Base-by-base conservation (phyloP, 805 yeast genomes). In the Myxozyma neotropica region DNA sequence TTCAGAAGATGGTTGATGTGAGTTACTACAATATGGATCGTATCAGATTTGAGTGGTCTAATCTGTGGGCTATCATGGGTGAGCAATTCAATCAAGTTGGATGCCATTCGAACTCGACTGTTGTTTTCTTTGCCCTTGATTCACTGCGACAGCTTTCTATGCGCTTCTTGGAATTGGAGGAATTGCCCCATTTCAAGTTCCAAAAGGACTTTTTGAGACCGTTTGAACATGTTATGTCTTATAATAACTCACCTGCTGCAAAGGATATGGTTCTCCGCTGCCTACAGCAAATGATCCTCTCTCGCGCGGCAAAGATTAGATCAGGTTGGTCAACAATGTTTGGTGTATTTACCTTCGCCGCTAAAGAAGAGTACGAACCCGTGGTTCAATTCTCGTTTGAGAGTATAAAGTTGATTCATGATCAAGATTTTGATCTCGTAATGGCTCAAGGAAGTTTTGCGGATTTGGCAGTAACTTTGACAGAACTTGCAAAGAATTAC, bases 1-100 rank as follows among this genome's bases (percentile, higher is more conserved):
- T 94, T 64, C 98, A 91, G 71, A 94, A 94, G 71, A 88, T 94
- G 80, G 96, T 94, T 53, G 99, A 95, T 74, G 96, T 94, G 44
- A 93, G 97, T 74, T 93, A 94, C 74, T 94, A 95, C 77, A 95
- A 95, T 72, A 94, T 94, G 97, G 85, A 85, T 52, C 88, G 99
- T 77, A 92, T 94, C 68, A 84, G 96, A 73, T 85, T 94, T 62
- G 97, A 95, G 74, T 94, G 99, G 97, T 84, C 96, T 4, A 93
- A 89, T 55, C 79, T 94, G 59, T 94, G 99, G 99, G 83, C 88
- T 15, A 87, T 89, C 8, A 88, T 94, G 88, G 96, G 96, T 15
- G 88, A 83, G 58, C 88, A 89, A 44, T 94, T 94, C 76, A 89
- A 89, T 65, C 82, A 79, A 49, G 92, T 91, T 64, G 96, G 96